Conservation (phyloP, 2,329 filamentous ascomycete species). For the Chrysoporthe puriensis region DNA sequence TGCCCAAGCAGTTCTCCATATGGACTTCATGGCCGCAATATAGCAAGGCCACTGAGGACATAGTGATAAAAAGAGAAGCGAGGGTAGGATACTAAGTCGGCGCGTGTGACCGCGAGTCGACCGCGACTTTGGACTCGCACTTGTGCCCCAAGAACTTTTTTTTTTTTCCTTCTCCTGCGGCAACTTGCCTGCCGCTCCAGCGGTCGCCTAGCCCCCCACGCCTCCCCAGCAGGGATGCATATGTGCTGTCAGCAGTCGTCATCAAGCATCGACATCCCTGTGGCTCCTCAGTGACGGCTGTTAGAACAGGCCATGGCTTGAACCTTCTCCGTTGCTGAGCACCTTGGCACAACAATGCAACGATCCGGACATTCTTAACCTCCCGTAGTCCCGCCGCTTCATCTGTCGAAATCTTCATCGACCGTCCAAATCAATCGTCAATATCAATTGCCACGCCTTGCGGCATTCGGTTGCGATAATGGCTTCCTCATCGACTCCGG, state of each 20-base stretch:
- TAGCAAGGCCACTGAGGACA: conserved; percentile 16
- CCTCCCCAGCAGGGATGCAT: neutral
- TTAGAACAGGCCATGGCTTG: neutral
- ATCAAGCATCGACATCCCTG: conserved; percentile 13
- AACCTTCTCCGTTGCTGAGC: neutral
- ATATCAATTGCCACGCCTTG: neutral
- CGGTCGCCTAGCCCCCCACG: neutral
- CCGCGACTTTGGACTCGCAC: conserved; percentile 3
- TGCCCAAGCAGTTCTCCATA: conserved; percentile 27
- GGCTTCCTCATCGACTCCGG: conserved; percentile 71
- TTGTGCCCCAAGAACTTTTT: conserved; percentile 20
- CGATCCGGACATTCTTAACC: neutral
- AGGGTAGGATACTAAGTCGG: neutral
- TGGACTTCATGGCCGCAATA: conserved; percentile 24
- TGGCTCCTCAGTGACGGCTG: neutral
- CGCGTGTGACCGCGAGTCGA: neutral
- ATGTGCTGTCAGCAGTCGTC: conserved; percentile 16
- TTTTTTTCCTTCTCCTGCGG: conserved; percentile 1
- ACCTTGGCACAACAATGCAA: neutral
- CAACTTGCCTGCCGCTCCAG: conserved; percentile 5
- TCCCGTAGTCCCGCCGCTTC: neutral
- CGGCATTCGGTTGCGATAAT: conserved; percentile 45
- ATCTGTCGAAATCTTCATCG: neutral
- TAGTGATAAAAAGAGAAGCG: conserved; percentile 14
- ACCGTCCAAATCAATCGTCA: neutral